phyloP scores from a whole-genome alignment of 192 early-diverging fungal species.

The Backusella luteola region DNA sequence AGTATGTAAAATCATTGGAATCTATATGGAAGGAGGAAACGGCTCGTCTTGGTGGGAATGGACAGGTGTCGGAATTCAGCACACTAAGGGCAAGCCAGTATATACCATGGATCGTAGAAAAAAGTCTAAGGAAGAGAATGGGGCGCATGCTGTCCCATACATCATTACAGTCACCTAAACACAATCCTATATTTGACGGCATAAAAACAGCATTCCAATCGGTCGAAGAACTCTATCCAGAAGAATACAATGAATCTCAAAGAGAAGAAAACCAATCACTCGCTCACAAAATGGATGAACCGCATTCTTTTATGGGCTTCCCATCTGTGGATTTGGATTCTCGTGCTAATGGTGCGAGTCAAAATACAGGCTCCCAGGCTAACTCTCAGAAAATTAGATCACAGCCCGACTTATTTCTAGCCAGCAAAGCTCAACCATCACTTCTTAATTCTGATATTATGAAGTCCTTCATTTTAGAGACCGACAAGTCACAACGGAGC shows the following conservation, averaged over 20 bases:
- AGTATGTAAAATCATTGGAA: constrained; percentile 61
- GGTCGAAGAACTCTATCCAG: constrained; percentile 35
- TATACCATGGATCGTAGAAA: constrained; percentile 20
- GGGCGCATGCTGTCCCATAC: not conserved
- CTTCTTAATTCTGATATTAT: not conserved
- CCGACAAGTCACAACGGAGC: too few species aligned
- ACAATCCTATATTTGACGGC: not conserved
- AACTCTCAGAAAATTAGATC: not conserved
- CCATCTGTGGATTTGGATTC: not conserved
- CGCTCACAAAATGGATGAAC: not conserved
- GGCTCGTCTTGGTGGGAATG: constrained; percentile 28
- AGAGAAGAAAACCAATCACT: not conserved
- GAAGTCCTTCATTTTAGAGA: not conserved
- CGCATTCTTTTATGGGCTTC: not conserved
- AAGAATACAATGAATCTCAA: not conserved
- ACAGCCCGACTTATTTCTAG: not conserved
- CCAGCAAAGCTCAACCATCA: not conserved
- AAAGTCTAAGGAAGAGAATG: constrained; percentile 4
- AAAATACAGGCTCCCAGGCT: not conserved
- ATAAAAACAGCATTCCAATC: constrained; percentile 49
- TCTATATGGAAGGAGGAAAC: constrained; percentile 65
- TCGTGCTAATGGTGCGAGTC: not conserved
- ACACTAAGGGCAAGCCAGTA: not conserved
- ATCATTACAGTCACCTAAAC: not conserved
- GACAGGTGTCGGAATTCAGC: not conserved